Base-by-base conservation (phyloP, 176 grass and related monocot genomes). In the Typha latifolia region DNA sequence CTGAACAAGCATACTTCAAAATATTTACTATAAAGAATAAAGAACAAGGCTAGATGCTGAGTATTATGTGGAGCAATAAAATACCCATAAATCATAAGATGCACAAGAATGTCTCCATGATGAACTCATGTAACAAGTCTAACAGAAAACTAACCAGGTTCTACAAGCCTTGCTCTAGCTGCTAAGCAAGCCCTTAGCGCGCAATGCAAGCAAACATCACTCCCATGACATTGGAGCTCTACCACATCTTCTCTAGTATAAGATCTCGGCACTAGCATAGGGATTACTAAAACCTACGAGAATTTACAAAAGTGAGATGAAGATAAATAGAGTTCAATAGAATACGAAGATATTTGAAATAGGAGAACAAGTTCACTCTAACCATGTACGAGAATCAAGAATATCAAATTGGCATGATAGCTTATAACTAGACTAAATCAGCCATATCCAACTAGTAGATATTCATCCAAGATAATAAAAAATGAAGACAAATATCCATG, bases 161-260 rank as follows among this genome's bases (percentile, higher is more conserved):
- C 89, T 8, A 86, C 94, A 20, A 99, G 86, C 80, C 77, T 86
- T 2, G 94, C 94, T 19, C 94, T 89, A 29, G 94, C 89, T 72
- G 87, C 89, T 85, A 99, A 78, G 81, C 94, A 99, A 31, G 86
- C 79, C 62, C 56, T 75, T 49, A 99, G 82, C 76, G 93, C 86
- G 26, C 89, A 82, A 0, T 69, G 78, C 80, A 99, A 87, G 78
- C 94, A 99, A n/a, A 90, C 72, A 59, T 99, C 89, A 64, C 82
- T 99, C 24, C 94, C 94, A 79, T 93, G 94, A 66, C 94, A 99
- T 49, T 99, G 86, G 15, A 99, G 89, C 81, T 99, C 89, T 37
- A 99, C 74, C 26, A 99, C 94, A 76, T 99, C 86, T 87, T 93
- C 94, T 66, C 86, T 90, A 4, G 94, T 99, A 73, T 99, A 99